Base-by-base conservation (phyloP, 176 grass and related monocot species). In the Zizania latifolia region DNA sequence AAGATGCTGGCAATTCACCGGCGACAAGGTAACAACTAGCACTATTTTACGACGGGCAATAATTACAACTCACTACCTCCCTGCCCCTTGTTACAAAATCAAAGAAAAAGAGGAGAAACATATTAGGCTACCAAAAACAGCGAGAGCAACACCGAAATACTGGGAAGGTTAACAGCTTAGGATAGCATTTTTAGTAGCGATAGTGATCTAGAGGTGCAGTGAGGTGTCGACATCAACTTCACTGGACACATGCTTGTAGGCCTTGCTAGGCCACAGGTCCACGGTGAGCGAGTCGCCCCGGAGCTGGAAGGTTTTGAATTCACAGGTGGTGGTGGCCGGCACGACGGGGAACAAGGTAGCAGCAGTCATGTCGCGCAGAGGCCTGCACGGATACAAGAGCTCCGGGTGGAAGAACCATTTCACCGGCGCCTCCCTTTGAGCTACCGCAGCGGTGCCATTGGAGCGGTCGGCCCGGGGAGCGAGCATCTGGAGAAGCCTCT, bases 151-250 rank as follows among this genome's bases (percentile, higher is more conserved):
- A 43, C 14, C 22, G 64, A 54, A n/a, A 72, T 76, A 56, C 80
- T 51, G 30, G 50, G 28, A 64, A 68, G 60, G 60, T 65, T 79
- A 85, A 62, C 78, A 65, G 36, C 23, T 83, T 67, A 84, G 68
- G 81, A 83, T 59, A 70, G 67, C 56, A 77, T 65, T 31, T 85
- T 70, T 45, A 80, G 76, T 27, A 86, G 70, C 19, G 71, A 29
- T 19, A 72, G 55, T 69, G 69, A 62, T 75, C 73, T 84, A 93
- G 70, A 93, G 83, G 70, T 93, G 93, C 48, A 97, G 88, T 33
- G 87, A 90, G 72, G 93, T 97, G 76, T 97, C 90, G 8, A 93
- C 71, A 21, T 89, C 94, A 8, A 77, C 79, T 70, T 93, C 91
- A 31, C 75, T 64, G 15, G 51, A 61, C 40, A 65, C 77, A 64